Evolutionary conservation across 163 green algal species (phyloP).

Genomic region (Chlamydomonas reinhardtii): DNA sequence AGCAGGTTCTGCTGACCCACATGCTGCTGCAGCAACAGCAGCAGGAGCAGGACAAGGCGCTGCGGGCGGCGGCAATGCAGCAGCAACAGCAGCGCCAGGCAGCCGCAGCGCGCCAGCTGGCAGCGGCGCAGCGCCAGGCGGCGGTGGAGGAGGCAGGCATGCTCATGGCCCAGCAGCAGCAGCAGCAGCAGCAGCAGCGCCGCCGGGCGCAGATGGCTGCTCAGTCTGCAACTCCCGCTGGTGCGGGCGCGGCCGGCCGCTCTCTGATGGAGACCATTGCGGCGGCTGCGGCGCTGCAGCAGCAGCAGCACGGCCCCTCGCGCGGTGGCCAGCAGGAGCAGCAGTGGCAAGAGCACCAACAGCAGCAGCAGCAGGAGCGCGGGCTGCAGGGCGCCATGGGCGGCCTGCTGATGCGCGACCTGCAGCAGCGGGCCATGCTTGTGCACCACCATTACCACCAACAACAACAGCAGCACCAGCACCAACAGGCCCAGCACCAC

Average conservation of each 20-base stretch:
- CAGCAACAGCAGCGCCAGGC: not conserved
- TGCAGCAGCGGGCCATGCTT: slow-evolving; percentile 30
- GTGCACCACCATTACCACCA: slow-evolving; percentile 15
- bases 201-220: not conserved
- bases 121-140: not conserved
- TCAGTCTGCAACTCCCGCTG: not conserved
- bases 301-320: not conserved
- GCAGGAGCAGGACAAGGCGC: not conserved
- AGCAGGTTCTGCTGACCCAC: not conserved
- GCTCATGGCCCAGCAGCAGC: not conserved
- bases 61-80: not conserved
- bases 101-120: not conserved
- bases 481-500: not conserved
- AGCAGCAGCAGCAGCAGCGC: not conserved
- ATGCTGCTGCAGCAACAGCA: not conserved
- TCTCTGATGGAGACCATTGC: slow-evolving; percentile 32
- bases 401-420: slow-evolving; percentile 30
- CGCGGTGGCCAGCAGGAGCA: not conserved
- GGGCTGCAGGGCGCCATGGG: not conserved
- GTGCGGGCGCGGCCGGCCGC: too few relatives aligned
- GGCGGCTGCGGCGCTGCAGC: not conserved
- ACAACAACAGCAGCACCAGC: not conserved
- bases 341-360: not conserved
- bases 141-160: not conserved
- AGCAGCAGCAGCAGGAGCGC: not conserved